Base-by-base conservation (phyloP, 2,329 filamentous ascomycete species). In the Verruconis gallopava region DNA sequence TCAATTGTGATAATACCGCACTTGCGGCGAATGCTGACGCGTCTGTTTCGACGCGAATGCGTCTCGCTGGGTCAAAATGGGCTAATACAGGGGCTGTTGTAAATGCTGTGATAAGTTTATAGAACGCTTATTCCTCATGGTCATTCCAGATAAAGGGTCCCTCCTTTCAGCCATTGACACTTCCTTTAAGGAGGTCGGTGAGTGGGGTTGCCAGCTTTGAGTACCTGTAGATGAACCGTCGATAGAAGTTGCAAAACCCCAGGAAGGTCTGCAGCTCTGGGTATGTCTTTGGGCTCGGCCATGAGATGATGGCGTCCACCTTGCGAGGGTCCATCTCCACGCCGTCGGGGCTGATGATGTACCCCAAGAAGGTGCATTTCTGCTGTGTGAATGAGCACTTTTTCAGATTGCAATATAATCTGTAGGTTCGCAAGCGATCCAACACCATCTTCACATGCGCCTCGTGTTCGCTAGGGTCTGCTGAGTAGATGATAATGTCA, bases 231-330 rank as follows among this genome's bases (percentile, higher is more conserved):
- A 57, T 52, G 37, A 57, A 57, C 9, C 47, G 34, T 11, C 52
- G 44, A 45, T 61, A 60, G 43, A 55, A 61, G 33, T 61, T 60
- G 3, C 42, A 46, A 36, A 61, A 58, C 9, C 55, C 51, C n/a
- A 61, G 17, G 43, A 61, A 60, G 1, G 33, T 41, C 44, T 51
- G 47, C 2, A 53, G 49, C 14, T 46, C 47, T 21, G 48, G 48
- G 3, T 53, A 40, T 4, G 13, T 50, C 4, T 4, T 44, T 3
- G 48, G 54, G n/a, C 5, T 33, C 34, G 38, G 4, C 55, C 48
- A 61, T 4, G 55, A 12, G 44, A 21, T 2, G 40, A 43, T 50
- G 44, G 37, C 47, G 45, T 19, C 37, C 12, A 47, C 48, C 40
- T 32, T 48, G 40, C 36, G 21, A 20, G 46, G 40, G 39, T 52